Conservation (phyloP, 495 filamentous ascomycete genomes). For the Hypoxylon crocopeplum region DNA sequence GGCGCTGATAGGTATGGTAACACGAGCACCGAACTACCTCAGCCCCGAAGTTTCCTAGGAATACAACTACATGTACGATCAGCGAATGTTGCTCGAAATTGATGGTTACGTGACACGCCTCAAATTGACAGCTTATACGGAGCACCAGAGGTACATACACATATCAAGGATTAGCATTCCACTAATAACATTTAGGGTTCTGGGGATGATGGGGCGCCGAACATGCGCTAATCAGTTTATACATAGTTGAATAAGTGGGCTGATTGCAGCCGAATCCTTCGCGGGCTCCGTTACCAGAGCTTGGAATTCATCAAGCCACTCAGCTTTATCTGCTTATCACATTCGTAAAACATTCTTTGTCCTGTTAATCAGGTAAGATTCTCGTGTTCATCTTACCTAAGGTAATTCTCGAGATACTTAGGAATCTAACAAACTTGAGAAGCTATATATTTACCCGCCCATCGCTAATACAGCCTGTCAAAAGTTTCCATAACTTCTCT, state of each 20-base stretch:
- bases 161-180: constrained; percentile 8
- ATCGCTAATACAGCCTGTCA: too few relatives aligned
- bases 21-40: constrained; percentile 5
- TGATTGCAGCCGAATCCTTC: constrained; percentile 28
- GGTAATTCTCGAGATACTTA: too few relatives aligned
- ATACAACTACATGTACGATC: background rate
- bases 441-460: background rate
- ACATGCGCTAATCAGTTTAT: constrained; percentile 12
- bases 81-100: constrained; percentile 17
- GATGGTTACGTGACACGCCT: constrained; percentile 32
- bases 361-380: background rate
- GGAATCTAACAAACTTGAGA: background rate
- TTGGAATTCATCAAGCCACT: background rate
- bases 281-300: constrained; percentile 16
- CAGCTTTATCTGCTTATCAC: background rate
- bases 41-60: background rate
- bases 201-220: constrained; percentile 20
- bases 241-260: constrained; percentile 17
- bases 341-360: background rate
- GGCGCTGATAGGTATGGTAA: constrained; percentile 15
- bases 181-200: constrained; percentile 26
- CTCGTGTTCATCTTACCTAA: too few relatives aligned
- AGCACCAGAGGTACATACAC: constrained; percentile 5
- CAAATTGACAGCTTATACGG: constrained; percentile 4
- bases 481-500: background rate